phyloP scores from a whole-genome alignment of 805 yeast genomes.

The Zygotorulaspora chibaensis region DNA sequence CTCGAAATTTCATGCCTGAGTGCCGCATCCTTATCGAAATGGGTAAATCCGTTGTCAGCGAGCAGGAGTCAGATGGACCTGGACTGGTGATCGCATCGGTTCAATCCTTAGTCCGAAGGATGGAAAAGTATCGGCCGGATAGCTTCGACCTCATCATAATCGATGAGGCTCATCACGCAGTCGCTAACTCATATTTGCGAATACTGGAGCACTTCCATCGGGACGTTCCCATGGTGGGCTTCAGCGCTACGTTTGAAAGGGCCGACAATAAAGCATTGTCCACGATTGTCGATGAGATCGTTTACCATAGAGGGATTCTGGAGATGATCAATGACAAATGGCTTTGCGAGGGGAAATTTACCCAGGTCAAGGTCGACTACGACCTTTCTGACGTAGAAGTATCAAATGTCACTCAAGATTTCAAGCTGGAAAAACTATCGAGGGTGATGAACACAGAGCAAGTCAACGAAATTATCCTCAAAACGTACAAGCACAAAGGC shows the following conservation, averaged over 20 bases:
- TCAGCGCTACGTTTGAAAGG: slow-evolving; percentile 82
- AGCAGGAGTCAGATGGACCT: slow-evolving; percentile 3
- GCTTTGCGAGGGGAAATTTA: slow-evolving; percentile 64
- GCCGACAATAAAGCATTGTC: slow-evolving; percentile 63
- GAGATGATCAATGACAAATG: slow-evolving; percentile 67
- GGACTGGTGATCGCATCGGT: slow-evolving; percentile 69
- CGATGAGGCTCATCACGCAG: slow-evolving; percentile 93
- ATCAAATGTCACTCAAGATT: slow-evolving; percentile 42
- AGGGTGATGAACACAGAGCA: slow-evolving; percentile 49
- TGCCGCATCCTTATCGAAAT: slow-evolving; percentile 62
- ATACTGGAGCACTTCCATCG: slow-evolving; percentile 54
- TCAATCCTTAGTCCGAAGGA: slow-evolving; percentile 51
- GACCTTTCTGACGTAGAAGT: slow-evolving; percentile 39
- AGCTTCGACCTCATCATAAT: slow-evolving; percentile 65
- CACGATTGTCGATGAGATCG: slow-evolving; percentile 64
- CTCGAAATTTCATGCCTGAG: slow-evolving; percentile 46
- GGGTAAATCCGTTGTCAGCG: slow-evolving; percentile 39
- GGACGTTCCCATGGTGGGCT: slow-evolving; percentile 59
- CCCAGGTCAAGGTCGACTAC: slow-evolving; percentile 48
- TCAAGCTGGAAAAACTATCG: slow-evolving; percentile 47
- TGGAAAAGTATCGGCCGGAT: slow-evolving; percentile 49
- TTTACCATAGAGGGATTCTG: slow-evolving; percentile 58
- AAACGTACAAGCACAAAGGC: slow-evolving; percentile 47
- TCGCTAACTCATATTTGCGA: slow-evolving; percentile 59
- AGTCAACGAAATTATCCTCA: slow-evolving; percentile 52